phyloP scores from a whole-genome alignment of 2,329 filamentous ascomycete genomes.

The Phyllosticta citriasiana region DNA sequence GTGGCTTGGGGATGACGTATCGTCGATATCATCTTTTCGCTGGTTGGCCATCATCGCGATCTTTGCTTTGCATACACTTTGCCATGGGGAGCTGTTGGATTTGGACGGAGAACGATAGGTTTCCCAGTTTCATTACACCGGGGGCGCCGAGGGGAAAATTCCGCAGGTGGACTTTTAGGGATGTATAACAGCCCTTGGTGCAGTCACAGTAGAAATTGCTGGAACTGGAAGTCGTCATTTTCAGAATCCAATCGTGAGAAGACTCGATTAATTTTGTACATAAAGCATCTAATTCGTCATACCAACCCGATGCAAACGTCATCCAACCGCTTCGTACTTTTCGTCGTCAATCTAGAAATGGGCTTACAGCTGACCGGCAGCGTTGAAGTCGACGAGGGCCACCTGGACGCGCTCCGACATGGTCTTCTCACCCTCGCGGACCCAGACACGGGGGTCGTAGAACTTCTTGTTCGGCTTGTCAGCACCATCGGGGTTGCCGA shows the following conservation, averaged over 20 bases:
- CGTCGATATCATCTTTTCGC: background rate
- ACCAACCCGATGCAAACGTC: background rate
- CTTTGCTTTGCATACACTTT: background rate
- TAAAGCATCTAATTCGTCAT: background rate
- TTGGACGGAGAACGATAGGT: too few species aligned
- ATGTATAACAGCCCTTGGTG: too few species aligned
- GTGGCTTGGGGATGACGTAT: background rate
- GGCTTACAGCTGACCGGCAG: conserved; percentile 61
- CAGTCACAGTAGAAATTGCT: too few species aligned
- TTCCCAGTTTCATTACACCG: too few species aligned
- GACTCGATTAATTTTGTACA: background rate
- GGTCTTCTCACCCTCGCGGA: conserved; percentile 93
- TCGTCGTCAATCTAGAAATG: background rate
- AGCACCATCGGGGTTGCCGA: conserved; percentile 90
- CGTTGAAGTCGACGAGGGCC: conserved; percentile 88
- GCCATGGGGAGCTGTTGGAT: too few species aligned
- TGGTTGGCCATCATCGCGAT: background rate
- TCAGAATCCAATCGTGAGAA: background rate
- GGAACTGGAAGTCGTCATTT: background rate
- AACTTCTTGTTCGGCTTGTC: conserved; percentile 99
- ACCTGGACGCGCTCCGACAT: conserved; percentile 74
- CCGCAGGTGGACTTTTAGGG: too few species aligned
- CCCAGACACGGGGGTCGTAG: conserved; percentile 79
- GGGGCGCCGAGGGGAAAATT: too few species aligned
- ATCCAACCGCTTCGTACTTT: background rate